Evolutionary conservation across 345 rosid genomes (phyloP), one percentile per base, ranked within the genome.

Genomic region (Hevea brasiliensis): DNA sequence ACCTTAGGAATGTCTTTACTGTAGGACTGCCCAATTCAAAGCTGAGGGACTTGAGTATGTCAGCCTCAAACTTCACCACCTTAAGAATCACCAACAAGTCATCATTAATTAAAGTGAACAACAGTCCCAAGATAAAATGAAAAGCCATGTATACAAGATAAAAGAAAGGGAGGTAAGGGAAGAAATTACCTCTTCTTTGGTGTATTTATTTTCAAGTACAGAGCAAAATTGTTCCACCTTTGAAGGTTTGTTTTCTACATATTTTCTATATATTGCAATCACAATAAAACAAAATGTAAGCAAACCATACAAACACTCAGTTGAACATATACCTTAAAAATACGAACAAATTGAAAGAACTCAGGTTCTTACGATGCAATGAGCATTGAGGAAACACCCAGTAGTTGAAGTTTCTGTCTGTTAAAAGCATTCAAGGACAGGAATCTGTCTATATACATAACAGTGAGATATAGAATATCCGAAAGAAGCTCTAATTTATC

Each of bases 301-400:
- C 26, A 27, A 58, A 70, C 8, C 48, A 57, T 47, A 26, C 57
- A 65, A 56, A 65, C 29, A 77, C 37, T 47, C 56, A 45, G 41
- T 20, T 5, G 37, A 65, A 11, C 41, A 26, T 26, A 15, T 53
- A 1, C 18, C 17, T 4, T 47, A 13, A 3, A 26, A 32, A 50
- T 17, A 50, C 17, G 4, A 48, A 50, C 21, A 9, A 48, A 47
- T 44, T 7, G 1, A 50, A 63, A 54, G 6, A 42, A 27, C 4
- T 0, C 0, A 24, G 51, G 67, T 17, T 27, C 98, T 86, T 89
- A 91, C 92, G 92, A 86, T 68, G 98, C 96, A 79, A 94, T 88
- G 65, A 89, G 91, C 98, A 92, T 90, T 5, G 97, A 72, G 56
- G 97, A 82, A 78, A 92, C 91, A 53, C 98, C 98, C 15, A 94